Base-by-base conservation (phyloP, 768 basidiomycete genomes). In the Calocybe cyanea region DNA sequence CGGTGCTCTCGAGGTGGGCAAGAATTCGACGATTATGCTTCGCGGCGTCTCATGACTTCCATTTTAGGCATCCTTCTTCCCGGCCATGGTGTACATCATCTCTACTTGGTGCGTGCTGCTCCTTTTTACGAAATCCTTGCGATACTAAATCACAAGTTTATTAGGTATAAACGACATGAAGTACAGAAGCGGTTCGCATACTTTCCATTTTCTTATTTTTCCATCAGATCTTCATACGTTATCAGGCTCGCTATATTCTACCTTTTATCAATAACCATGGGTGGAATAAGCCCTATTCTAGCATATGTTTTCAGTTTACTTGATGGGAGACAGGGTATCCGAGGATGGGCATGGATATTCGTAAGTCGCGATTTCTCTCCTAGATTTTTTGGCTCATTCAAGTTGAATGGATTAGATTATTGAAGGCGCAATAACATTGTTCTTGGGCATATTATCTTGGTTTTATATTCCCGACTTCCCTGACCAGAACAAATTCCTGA, bases 281-380 rank as follows among this genome's bases (percentile, higher is more conserved):
- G 66, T 32, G 73, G 70, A 2, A 57, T 75, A 33, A 68, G 71
- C 45, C 68, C 74, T 7, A 67, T 75, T 17, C 57, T 75, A 11
- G 73, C 73, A 2, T 75, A 72, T 48, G 64, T 51, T 18, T 59
- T 75, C 34, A 69, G 66, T 51, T 58, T 66, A 7, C 60, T 77
- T 7, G 61, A 68, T 45, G 71, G 72, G 5, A 66, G 55, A 52
- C 56, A 60, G 18, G 63, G 67, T 23, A 62, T 75, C 24, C 64
- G 65, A 14, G 73, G 74, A 19, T 76, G 75, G 75, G 63, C 66
- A 38, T 77, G 73, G 72, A 76, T 77, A 46, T 76, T 76, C 42
- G 73, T 74, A 50, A 51, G 68, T 56, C 25, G 21, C 30, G 28
- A 14, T 9, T 4, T 24, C 21, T 4, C 18, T 17, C 19, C 28